Evolutionary conservation across 768 basidiomycete species (phyloP), one percentile per base, ranked within the genome.

Genomic region (Lactarius vividus): DNA sequence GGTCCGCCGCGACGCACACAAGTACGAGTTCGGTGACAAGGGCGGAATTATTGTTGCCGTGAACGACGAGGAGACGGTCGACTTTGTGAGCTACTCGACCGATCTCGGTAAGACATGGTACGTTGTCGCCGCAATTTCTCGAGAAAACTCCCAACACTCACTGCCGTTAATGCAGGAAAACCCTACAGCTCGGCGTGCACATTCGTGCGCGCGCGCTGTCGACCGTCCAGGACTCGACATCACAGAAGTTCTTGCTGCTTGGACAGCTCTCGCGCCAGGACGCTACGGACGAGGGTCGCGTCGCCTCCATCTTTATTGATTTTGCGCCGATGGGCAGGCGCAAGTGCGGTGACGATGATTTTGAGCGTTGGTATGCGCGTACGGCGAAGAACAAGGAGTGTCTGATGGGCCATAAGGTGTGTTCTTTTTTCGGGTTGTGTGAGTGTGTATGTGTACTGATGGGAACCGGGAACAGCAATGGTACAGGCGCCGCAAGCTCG

Each of bases 1-100:
- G 89, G 82, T 88, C 11, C 79, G 80, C 52, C 78, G 76, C 60
- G 87, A 88, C 28, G 91, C 96, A 0, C 88, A 93, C 74, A 94
- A 95, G 77, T 98, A 98, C 72, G 96, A 98, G 77, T 96, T 98
- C 74, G 97, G 97, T 6, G 97, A 97, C 72, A 82, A 83, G 72
- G 97, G 84, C 0, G 90, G 89, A 71, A 84, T 98, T 35, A 73
- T 91, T 37, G 85, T 98, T 13, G 79, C 88, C 29, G 85, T 94
- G 4, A 88, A 96, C 70, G 94, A 99, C 70, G 96, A 98, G 72
- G 87, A 91, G 42, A 73, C 77, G 28, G 88, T 87, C 3, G 85
- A 89, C 66, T 78, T 77, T 16, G 77, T 97, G 23, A 79, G 79
- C 49, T 98, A 96, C 74, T 93, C 92, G 8, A 83, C 86, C 33